These are phyloP conservation scores for Arthrinium phaeospermum DNA, from an alignment of 2,329 filamentous ascomycete genomes.

Conservation along the genomic window DNA sequence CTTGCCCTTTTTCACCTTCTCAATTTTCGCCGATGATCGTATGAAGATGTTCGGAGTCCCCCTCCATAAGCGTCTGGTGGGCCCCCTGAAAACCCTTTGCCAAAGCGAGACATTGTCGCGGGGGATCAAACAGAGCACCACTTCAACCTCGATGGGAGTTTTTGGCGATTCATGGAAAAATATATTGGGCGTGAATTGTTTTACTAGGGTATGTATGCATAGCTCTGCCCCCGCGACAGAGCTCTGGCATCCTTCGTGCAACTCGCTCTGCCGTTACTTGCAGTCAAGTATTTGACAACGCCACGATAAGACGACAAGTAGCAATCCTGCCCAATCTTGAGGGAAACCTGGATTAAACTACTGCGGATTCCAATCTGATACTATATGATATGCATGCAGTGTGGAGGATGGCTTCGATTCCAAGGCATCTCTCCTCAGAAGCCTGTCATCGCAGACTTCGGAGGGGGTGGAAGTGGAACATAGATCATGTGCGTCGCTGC, in stretches of 20 bases:
- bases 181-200: not conserved
- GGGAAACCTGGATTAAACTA: no score
- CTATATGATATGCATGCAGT: not conserved
- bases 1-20: not conserved
- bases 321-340: not conserved
- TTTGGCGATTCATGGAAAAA: no score
- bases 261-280: not conserved
- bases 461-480: slow-evolving; percentile 1
- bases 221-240: not conserved
- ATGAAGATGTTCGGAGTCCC: not conserved
- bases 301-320: not conserved
- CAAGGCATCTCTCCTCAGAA: not conserved
- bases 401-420: not conserved
- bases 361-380: not conserved
- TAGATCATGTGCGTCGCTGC: not conserved
- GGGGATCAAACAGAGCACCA: not conserved
- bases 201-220: no score
- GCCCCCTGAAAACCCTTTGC: not conserved
- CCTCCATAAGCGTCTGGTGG: not conserved
- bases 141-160: not conserved
- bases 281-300: not conserved
- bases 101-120: not conserved
- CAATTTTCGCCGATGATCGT: not conserved
- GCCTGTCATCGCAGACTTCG: not conserved
- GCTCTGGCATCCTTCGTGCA: not conserved